Percentiles rank a stretch among this genome's conserved stretches.
Evolutionary conservation across 1,139 yeast genomes (phyloP).

Genomic region (Geotrichum carabidarum): DNA sequence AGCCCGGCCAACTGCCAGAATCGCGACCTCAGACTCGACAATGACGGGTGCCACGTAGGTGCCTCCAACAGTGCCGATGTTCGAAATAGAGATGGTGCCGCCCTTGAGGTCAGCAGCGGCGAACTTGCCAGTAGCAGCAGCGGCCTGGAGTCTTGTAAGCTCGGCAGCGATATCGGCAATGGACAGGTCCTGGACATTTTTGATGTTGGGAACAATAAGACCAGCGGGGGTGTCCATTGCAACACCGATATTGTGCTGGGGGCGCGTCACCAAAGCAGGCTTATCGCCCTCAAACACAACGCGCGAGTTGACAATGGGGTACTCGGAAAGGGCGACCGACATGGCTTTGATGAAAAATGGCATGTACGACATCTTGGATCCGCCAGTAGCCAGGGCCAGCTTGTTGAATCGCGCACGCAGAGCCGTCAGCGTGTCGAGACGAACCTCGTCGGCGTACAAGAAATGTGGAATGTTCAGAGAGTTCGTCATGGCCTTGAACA

Average conservation of each 20-base stretch:
- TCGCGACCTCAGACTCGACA: slow-evolving; percentile 36
- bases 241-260: slow-evolving; percentile 46
- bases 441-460: slow-evolving; percentile 36
- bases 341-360: slow-evolving; percentile 39
- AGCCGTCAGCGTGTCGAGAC: slow-evolving; percentile 28
- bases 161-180: slow-evolving; percentile 61
- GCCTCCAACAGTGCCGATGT: slow-evolving; percentile 77
- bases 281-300: slow-evolving; percentile 24
- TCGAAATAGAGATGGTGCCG: slow-evolving; percentile 70
- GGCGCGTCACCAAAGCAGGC: slow-evolving; percentile 30
- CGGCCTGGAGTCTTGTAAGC: slow-evolving; percentile 51
- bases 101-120: slow-evolving; percentile 67
- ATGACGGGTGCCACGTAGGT: slow-evolving; percentile 71
- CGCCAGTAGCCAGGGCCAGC: slow-evolving; percentile 8
- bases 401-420: slow-evolving; percentile 29
- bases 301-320: slow-evolving; percentile 33
- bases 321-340: slow-evolving; percentile 31
- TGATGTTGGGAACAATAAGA: slow-evolving; percentile 65
- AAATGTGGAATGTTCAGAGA: slow-evolving; percentile 38
- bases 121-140: slow-evolving; percentile 61
- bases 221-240: slow-evolving; percentile 78
- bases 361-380: slow-evolving; percentile 34
- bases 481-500: slow-evolving; percentile 37
- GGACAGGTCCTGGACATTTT: slow-evolving; percentile 60
- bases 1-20: slow-evolving; percentile 35